Percentiles rank a stretch among this genome's conserved stretches.
Evolutionary conservation across 2,329 filamentous ascomycete genomes (phyloP).

Genomic region (Nothopassalora personata): DNA sequence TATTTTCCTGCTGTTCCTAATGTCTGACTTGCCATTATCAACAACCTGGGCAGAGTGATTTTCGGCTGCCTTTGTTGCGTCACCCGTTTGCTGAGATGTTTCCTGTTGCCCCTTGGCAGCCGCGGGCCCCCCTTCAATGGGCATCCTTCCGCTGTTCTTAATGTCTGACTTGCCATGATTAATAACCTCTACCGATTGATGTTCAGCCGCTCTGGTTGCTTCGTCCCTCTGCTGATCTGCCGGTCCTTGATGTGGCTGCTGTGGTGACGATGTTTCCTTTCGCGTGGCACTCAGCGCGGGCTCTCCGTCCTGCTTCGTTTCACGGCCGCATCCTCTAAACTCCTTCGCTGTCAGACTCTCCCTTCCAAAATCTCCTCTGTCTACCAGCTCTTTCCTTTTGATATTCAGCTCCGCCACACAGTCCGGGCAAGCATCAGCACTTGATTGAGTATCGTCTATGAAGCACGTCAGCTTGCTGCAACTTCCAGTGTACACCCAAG

Average conservation of each 20-base stretch:
- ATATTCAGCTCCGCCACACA: conserved; percentile 29
- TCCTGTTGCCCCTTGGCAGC: too few species aligned
- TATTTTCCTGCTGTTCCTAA: neutral
- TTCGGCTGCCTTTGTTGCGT: neutral
- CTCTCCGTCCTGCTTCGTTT: neutral
- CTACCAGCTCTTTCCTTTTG: conserved; percentile 19
- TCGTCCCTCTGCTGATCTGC: neutral
- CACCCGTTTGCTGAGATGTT: neutral
- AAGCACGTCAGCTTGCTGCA: conserved; percentile 10
- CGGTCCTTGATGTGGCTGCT: too few species aligned
- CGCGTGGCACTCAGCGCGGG: neutral
- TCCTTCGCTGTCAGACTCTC: conserved; percentile 1
- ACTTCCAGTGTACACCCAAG: conserved; percentile 18
- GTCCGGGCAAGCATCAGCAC: conserved; percentile 29
- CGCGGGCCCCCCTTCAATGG: too few species aligned
- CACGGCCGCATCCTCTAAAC: neutral
- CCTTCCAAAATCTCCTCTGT: neutral
- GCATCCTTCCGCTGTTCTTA: neutral
- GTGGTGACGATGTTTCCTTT: too few species aligned
- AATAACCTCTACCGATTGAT: neutral
- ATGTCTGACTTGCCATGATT: neutral
- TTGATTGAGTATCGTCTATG: conserved; percentile 10
- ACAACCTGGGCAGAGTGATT: neutral
- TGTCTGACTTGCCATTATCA: neutral
- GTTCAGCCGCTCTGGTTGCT: neutral